A percentile compares a stretch with the other conserved stretches of the same genome.
Conservation (phyloP, 2,329 filamentous ascomycete genomes). For the Ophiostoma novo-ulmi region DNA sequence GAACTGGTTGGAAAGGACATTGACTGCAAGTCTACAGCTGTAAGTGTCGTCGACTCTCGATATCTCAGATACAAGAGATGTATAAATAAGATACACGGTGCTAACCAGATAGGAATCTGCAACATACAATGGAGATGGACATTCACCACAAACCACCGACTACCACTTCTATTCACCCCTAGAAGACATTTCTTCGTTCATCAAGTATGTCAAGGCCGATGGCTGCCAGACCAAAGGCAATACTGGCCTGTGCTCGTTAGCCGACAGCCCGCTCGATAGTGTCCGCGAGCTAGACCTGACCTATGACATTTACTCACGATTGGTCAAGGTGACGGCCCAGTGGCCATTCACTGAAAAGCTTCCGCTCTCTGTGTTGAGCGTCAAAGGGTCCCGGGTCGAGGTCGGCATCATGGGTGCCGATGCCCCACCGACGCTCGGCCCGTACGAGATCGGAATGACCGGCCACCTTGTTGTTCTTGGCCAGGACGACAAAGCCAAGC, state of each 20-base stretch:
- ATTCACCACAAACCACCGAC: constrained; percentile 52
- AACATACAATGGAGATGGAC: constrained; percentile 49
- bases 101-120: constrained; percentile 50
- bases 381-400: constrained; percentile 58
- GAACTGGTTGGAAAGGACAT: constrained; percentile 49
- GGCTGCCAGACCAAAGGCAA: constrained; percentile 45
- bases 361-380: constrained; percentile 39
- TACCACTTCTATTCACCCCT: constrained; percentile 68
- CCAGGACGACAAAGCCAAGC: constrained; percentile 64
- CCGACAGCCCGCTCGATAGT: constrained; percentile 41
- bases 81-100: too few species aligned
- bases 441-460: constrained; percentile 70
- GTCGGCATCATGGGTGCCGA: constrained; percentile 72
- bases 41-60: constrained; percentile 29
- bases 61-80: not conserved
- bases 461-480: constrained; percentile 76
- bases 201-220: constrained; percentile 46
- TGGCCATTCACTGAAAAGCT: constrained; percentile 50
- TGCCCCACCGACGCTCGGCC: constrained; percentile 52
- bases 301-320: constrained; percentile 62
- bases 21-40: constrained; percentile 50
- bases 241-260: constrained; percentile 44
- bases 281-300: constrained; percentile 71
- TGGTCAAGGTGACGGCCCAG: constrained; percentile 59
- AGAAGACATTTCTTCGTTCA: constrained; percentile 51